Evolutionary conservation across 768 basidiomycete species (phyloP), one percentile per base, ranked within the genome.

Genomic region (Rhodotorula taiwanensis): DNA sequence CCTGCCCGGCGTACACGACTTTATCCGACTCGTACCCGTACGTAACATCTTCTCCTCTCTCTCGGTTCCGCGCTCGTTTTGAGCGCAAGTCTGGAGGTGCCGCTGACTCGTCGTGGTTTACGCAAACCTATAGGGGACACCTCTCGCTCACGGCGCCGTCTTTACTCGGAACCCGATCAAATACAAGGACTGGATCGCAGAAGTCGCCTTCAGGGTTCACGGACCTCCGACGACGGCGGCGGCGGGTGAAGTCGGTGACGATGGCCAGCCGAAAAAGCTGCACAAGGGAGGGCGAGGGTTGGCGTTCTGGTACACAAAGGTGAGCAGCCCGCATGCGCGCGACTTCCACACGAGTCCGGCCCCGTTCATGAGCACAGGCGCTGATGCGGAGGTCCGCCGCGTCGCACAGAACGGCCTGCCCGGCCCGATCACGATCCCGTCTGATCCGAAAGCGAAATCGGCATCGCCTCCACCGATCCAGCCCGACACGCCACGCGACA

Each of bases 221-320:
- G 70, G 70, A 0, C 61, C 67, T 3, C 42, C 56, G 2, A 57
- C 47, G 20, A 34, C 64, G 3, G 64, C 61, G 15, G 18, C 66
- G 23, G 21, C 52, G 5, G 36, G 36, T 10, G 60, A 69, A n/a
- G 8, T 31, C 23, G 30, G 15, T 1, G 47, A 49, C n/a, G 59
- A 60, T 25, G 65, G 57, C 21, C 30, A 41, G 39, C 34, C 50
- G 28, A 53, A 41, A 54, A 39, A 25, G 43, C 3, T 58, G 30
- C 66, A 58, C 20, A 66, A 65, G 56, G 72, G 72, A 21, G 72
- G 72, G 1, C 25, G 72, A 36, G 72, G 72, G 1, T 55, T 71
- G 16, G 72, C 66, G 0, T 66, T 73, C 48, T 73, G 72, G 72
- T 60, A 60, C 44, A 64, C 72, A 21, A 73, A 73, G 54, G 71